Conservation (phyloP, 148 eudicot species). For the Hydrangea macrophylla region DNA sequence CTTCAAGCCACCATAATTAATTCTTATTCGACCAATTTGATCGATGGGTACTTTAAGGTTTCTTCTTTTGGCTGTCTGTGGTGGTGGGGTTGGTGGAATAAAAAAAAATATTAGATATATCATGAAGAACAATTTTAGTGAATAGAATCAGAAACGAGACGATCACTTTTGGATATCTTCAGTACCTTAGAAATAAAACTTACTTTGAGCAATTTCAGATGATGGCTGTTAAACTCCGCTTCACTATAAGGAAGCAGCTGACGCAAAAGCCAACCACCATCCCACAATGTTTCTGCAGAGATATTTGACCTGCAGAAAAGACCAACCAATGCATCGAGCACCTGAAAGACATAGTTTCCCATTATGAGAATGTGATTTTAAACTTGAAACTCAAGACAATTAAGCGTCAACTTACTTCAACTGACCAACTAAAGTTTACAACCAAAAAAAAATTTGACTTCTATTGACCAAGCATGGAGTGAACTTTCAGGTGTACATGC, state of each 20-base stretch:
- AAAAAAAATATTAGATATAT: background rate
- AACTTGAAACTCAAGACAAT: background rate
- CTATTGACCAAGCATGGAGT: constrained; percentile 1
- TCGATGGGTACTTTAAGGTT: no score
- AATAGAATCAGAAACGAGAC: constrained; percentile 3
- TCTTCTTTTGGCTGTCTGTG: no score
- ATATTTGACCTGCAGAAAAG: constrained; percentile 85
- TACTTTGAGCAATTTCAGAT: constrained; percentile 68
- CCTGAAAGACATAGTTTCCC: constrained; percentile 42
- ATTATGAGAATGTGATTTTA: constrained; percentile 9
- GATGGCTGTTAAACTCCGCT: constrained; percentile 66
- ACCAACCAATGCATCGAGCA: constrained; percentile 89
- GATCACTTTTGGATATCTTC: background rate
- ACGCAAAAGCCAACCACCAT: constrained; percentile 97
- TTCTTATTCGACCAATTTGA: background rate
- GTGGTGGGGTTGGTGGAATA: no score
- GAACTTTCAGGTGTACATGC: background rate
- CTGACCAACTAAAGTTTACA: no score
- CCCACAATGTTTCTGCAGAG: constrained; percentile 85
- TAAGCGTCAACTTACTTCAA: no score
- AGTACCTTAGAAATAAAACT: constrained; percentile 21
- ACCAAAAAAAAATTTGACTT: no score
- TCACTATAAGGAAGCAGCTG: constrained; percentile 93
- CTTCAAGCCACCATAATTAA: background rate
- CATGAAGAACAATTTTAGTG: background rate